Evolutionary conservation across 306 rosid genomes (phyloP), one percentile per base, ranked within the genome.

Genomic region (Quercus agrifolia): DNA sequence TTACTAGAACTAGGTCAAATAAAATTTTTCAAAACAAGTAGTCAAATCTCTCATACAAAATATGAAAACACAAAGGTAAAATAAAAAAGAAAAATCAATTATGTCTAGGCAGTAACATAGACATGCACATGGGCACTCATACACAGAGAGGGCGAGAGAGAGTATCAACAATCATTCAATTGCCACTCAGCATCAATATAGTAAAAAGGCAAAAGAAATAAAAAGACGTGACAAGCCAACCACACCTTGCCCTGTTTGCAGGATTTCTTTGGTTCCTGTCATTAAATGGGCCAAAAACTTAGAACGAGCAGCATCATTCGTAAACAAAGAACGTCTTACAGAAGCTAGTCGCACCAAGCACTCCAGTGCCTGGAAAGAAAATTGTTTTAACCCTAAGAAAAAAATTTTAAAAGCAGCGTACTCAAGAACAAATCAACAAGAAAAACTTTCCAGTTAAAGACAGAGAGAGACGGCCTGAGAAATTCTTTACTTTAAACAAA

Each of bases 271-370:
- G 88, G 99, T 95, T 91, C 99, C 99, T 51, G 99, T 93, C 98
- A 95, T 91, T 81, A 95, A 90, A 89, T 95, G 97, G 74, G 96
- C 98, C 98, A 95, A 89, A 88, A 92, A 95, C 86, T 93, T 90
- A 28, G 99, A 95, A 79, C 99, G 99, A 56, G 96, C 89, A 76
- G 98, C 97, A 84, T 95, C 99, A 83, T 88, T 95, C 77, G 98
- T 88, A 90, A 95, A 95, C 90, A 95, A 86, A 79, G 99, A 95
- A 79, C 99, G 99, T 82, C 99, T 91, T 78, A 95, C 94, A 86
- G 99, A 95, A 77, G 99, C 97, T 58, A 95, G 90, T 80, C 98
- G 98, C 89, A 93, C 98, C 96, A 95, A 91, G 98, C 98, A 95
- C 91, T 93, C 99, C 89, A 95, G 85, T 86, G 99, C 98, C 99